Evolutionary conservation across 352 stramenopile species (phyloP), one percentile per base, ranked within the genome.

Genomic region (Phytophthora podocarpi): DNA sequence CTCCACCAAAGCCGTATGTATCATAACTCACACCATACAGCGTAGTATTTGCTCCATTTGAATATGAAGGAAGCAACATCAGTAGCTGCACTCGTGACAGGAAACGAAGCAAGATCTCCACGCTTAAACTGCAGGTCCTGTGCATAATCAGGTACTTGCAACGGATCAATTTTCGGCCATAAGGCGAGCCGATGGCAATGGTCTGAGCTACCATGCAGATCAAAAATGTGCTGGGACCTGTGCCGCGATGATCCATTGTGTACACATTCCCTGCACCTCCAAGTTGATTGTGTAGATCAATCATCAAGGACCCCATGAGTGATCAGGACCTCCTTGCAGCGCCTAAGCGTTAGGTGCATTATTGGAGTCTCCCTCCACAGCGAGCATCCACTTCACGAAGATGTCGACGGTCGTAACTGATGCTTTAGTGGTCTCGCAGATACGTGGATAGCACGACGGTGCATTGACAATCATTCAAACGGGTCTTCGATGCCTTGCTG

Each of bases 1-100:
- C 54, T 86, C 74, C 12, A 83, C 73, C 16, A 81, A 54, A 1
- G 74, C 59, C 1, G n/a, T n/a, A n/a, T n/a, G 77, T 77, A 30
- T 74, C 76, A 32, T 86, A 86, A 58, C 76, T 86, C 54, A 79
- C 62, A 8, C 74, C 74, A 21, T 80, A 80, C 7, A 82, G 62
- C 9, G 55, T 72, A 2, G 67, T 76, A 32, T 63, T 49, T 7
- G 57, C 46, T 11, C 49, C 59, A 27, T 63, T 59, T 1, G 65
- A 55, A 23, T 56, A 76, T 74, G 27, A 76, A 56, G 3, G 45
- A 66, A 10, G 60, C 31, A 3, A 80, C 5, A 34, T 80, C 72
- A 0, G 20, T 67, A 5, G 67, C 72, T 0, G 70, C 75, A 23
- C 59, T 82, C 4, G 75, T 85, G 20, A 70, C 48, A 1, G 72